These are phyloP conservation scores for Backusella tuberculispora DNA, from an alignment of 192 early-diverging fungal species.

Conservation along the genomic window DNA sequence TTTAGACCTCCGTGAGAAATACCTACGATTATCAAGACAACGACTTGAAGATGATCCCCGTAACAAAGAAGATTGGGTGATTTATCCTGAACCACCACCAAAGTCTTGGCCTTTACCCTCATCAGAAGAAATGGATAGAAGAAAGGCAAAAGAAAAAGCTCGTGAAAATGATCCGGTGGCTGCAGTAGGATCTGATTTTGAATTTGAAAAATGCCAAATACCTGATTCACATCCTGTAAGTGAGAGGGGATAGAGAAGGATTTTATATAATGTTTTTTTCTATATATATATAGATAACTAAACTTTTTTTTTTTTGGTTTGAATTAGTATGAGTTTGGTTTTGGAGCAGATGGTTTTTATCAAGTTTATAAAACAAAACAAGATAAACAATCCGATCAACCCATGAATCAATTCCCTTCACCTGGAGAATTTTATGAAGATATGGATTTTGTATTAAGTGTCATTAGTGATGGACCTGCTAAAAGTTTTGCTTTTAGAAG, in stretches of 20 bases:
- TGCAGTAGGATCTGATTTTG: slow-evolving; percentile 48
- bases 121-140: slow-evolving; percentile 22
- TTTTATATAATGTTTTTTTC: too few species aligned
- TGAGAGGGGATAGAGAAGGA: too few species aligned
- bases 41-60: slow-evolving; percentile 81
- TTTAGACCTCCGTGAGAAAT: slow-evolving; percentile 79
- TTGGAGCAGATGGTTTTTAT: slow-evolving; percentile 23
- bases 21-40: slow-evolving; percentile 79
- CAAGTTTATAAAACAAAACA: slow-evolving; percentile 18
- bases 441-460: background rate
- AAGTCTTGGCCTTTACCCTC: slow-evolving; percentile 62
- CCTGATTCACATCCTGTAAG: slow-evolving; percentile 31
- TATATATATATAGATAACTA: too few species aligned
- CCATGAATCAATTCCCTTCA: background rate
- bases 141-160: slow-evolving; percentile 29
- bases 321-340: slow-evolving; percentile 7
- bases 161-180: slow-evolving; percentile 39
- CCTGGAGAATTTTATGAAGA: background rate
- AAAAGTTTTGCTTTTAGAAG: slow-evolving; percentile 93
- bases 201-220: slow-evolving; percentile 41
- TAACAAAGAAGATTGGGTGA: slow-evolving; percentile 74
- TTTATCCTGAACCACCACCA: slow-evolving; percentile 84
- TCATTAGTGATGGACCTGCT: slow-evolving; percentile 65
- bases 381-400: background rate
- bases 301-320: too few species aligned